phyloP scores from a whole-genome alignment of 2,329 filamentous ascomycete genomes.

The Fusarium albidum region DNA sequence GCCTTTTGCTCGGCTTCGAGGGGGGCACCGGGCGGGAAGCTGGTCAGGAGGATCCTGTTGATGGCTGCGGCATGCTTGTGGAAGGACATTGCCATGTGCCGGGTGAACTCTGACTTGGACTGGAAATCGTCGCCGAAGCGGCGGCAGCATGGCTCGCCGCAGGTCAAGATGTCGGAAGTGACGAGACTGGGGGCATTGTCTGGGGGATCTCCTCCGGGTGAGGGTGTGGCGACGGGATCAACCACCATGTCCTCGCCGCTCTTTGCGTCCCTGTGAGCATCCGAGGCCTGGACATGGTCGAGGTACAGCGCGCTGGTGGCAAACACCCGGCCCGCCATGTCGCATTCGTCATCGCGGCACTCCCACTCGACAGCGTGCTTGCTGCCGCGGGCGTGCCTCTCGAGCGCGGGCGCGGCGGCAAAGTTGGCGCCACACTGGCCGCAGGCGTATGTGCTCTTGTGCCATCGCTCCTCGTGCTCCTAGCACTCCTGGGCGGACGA shows the following conservation, averaged over 20 bases:
- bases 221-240: neutral
- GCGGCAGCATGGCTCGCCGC: slow-evolving; percentile 30
- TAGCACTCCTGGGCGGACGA: slow-evolving; percentile 28
- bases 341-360: slow-evolving; percentile 15
- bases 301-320: slow-evolving; percentile 8
- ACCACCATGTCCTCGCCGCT: neutral
- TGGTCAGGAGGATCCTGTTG: slow-evolving; percentile 5
- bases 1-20: slow-evolving; percentile 32
- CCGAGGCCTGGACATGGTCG: slow-evolving; percentile 8
- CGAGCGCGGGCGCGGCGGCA: slow-evolving; percentile 32
- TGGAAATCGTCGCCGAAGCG: slow-evolving; percentile 25
- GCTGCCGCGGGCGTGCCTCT: slow-evolving; percentile 25
- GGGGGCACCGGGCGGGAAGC: neutral
- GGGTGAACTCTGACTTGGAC: slow-evolving; percentile 21
- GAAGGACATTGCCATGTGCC: slow-evolving; percentile 17
- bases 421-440: slow-evolving; percentile 32
- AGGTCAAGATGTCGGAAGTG: neutral
- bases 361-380: slow-evolving; percentile 20
- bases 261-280: neutral
- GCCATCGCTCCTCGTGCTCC: slow-evolving; percentile 38
- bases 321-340: slow-evolving; percentile 1
- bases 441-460: slow-evolving; percentile 33
- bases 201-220: slow-evolving; percentile 1
- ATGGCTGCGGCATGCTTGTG: slow-evolving; percentile 23
- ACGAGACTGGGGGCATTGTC: neutral